Percentiles rank a stretch among this genome's conserved stretches.
Evolutionary conservation across 257 asterid genomes (phyloP).

Genomic region (Thymus quinquecostatus): DNA sequence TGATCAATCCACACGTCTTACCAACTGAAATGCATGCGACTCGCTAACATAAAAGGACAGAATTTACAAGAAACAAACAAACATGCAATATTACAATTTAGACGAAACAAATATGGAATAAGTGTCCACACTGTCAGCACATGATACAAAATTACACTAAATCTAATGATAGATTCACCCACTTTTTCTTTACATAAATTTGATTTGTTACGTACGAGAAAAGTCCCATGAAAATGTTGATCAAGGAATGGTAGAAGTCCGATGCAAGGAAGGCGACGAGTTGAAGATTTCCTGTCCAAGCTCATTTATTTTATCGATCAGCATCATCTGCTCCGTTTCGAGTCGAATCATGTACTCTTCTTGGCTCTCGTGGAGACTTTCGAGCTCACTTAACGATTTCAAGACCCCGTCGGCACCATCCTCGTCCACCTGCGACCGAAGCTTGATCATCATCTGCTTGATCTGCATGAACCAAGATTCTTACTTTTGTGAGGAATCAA

Average conservation of each 20-base stretch:
- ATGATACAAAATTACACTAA: conserved; percentile 23
- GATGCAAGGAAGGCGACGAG: conserved; percentile 52
- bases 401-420: conserved; percentile 63
- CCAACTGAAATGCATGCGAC: too few relatives aligned
- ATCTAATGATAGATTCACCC: too few relatives aligned
- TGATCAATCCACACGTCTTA: too few relatives aligned
- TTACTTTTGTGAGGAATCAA: neutral
- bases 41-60: too few relatives aligned
- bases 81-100: too few relatives aligned
- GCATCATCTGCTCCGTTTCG: conserved; percentile 78
- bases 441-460: conserved; percentile 71
- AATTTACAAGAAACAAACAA: too few relatives aligned
- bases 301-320: conserved; percentile 74
- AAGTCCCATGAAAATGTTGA: neutral
- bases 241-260: conserved; percentile 54
- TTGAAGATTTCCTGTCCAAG: conserved; percentile 93
- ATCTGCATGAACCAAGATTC: conserved; percentile 52
- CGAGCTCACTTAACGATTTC: conserved; percentile 62
- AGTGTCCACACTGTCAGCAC: neutral
- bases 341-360: conserved; percentile 76
- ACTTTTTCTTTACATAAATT: conserved; percentile 2
- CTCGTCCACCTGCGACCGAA: conserved; percentile 67
- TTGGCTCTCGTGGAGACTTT: conserved; percentile 70
- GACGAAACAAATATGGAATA: neutral
- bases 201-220: neutral